phyloP scores from a whole-genome alignment of 495 filamentous ascomycete genomes.

The Aspergillus mulundensis region DNA sequence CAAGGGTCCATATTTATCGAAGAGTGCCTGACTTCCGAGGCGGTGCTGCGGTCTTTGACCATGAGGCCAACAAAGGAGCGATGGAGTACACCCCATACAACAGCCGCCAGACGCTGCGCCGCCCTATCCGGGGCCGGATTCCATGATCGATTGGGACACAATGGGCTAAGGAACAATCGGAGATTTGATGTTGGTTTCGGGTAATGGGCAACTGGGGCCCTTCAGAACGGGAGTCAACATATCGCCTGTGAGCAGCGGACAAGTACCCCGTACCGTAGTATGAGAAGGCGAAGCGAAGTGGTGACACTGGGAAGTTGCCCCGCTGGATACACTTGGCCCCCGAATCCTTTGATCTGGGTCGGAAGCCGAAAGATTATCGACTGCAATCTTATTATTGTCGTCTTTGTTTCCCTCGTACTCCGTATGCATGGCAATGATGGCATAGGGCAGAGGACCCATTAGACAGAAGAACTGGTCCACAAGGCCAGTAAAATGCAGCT shows the following conservation, averaged over 20 bases:
- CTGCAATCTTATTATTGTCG: not conserved
- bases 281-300: slow-evolving; percentile 4
- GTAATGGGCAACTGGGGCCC: not conserved
- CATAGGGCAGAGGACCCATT: not conserved
- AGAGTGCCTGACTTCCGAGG: slow-evolving; percentile 5
- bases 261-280: not conserved
- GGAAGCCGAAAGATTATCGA: not conserved
- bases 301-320: slow-evolving; percentile 1
- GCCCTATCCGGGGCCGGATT: not conserved
- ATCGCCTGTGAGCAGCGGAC: not conserved
- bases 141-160: not conserved
- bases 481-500: not conserved
- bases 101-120: slow-evolving; percentile 6
- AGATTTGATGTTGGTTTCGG: not conserved
- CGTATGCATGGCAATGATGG: not conserved
- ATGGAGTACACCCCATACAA: not conserved
- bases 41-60: slow-evolving; percentile 7
- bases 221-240: not conserved
- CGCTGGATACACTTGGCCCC: slow-evolving; percentile 10
- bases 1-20: slow-evolving; percentile 2
- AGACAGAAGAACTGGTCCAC: not conserved
- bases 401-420: not conserved
- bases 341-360: slow-evolving; percentile 8
- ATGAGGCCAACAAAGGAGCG: slow-evolving; percentile 4
- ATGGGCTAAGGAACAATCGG: not conserved